phyloP scores from a whole-genome alignment of 1,284 basidiomycete genomes.

The Inonotus obliquus region DNA sequence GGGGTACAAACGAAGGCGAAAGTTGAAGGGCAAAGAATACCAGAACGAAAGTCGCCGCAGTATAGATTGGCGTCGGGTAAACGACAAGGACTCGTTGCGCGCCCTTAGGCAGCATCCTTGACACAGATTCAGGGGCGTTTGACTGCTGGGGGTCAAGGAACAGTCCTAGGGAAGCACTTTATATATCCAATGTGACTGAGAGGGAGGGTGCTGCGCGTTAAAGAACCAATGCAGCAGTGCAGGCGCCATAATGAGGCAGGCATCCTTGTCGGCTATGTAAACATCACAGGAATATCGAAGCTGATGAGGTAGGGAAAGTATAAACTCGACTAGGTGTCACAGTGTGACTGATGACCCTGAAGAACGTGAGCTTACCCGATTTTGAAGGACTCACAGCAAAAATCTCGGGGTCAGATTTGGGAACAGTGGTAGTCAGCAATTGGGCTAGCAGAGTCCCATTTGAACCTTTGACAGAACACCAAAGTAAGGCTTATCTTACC shows the following conservation, averaged over 20 bases:
- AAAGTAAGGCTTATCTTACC: no score
- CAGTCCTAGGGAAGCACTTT: background rate
- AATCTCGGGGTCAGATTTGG: no score
- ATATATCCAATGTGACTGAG: background rate
- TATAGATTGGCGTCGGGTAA: slow-evolving; percentile 6
- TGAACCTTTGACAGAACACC: no score
- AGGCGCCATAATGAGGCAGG: background rate
- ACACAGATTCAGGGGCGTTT: background rate
- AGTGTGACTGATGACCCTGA: no score
- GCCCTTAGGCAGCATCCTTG: background rate
- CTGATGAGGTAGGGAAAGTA: no score
- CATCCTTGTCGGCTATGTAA: background rate
- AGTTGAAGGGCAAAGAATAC: slow-evolving; percentile 45
- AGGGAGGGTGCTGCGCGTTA: background rate
- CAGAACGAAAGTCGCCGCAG: slow-evolving; percentile 23
- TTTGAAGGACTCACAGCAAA: no score
- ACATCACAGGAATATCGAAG: background rate
- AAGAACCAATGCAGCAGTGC: background rate
- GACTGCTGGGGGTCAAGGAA: background rate
- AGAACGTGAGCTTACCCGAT: no score
- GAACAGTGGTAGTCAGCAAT: no score
- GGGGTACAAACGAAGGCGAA: slow-evolving; percentile 46
- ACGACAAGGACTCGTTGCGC: slow-evolving; percentile 1
- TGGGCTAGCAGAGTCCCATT: no score
- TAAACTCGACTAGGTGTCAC: no score